phyloP scores from a whole-genome alignment of 2,329 filamentous ascomycete genomes.

The Fusarium miscanthi region DNA sequence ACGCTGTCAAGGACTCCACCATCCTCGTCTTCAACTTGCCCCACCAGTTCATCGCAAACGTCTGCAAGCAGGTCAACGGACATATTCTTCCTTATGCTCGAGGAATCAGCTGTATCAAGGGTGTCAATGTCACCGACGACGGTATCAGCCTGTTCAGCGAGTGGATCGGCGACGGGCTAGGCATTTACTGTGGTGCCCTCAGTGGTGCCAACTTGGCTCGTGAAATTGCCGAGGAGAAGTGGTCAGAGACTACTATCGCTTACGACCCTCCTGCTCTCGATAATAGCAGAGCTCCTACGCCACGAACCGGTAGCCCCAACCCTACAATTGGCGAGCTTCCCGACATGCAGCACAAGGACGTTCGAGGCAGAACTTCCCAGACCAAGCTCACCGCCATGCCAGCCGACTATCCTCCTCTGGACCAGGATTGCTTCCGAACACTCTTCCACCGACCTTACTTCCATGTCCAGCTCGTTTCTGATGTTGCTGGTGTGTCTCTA shows the following conservation, averaged over 20 bases:
- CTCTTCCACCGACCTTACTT: conserved; percentile 98
- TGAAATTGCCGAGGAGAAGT: conserved; percentile 95
- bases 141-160: conserved; percentile 93
- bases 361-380: conserved; percentile 73
- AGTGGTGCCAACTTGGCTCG: conserved; percentile 96
- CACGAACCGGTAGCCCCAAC: conserved; percentile 60
- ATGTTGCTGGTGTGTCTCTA: conserved; percentile 96
- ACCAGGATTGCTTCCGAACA: conserved; percentile 83
- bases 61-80: conserved; percentile 85
- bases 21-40: conserved; percentile 97
- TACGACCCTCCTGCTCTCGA: conserved; percentile 94
- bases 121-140: conserved; percentile 89
- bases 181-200: conserved; percentile 96
- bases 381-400: conserved; percentile 81
- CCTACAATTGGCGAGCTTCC: conserved; percentile 64
- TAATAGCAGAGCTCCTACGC: conserved; percentile 74
- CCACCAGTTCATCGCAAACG: conserved; percentile 92
- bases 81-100: conserved; percentile 92
- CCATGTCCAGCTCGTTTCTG: conserved; percentile 91
- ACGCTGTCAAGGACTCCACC: conserved; percentile 84
- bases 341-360: conserved; percentile 74
- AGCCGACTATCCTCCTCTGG: conserved; percentile 83
- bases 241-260: conserved; percentile 95
- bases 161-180: conserved; percentile 88
- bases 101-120: conserved; percentile 98